phyloP scores from a whole-genome alignment of 441 rosid species.

The Adansonia gregorii region DNA sequence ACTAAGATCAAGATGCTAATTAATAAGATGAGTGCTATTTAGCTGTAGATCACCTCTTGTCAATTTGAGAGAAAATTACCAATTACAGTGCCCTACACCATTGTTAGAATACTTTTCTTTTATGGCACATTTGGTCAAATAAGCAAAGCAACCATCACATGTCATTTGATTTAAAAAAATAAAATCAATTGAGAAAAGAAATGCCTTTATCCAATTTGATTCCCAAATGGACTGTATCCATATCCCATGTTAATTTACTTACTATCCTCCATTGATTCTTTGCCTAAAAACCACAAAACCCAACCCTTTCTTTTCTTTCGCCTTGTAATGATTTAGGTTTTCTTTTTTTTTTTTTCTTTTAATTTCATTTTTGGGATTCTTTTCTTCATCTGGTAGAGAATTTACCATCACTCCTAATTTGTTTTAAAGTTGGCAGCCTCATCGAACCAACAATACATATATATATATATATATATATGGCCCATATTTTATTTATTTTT shows the following conservation, averaged over 20 bases:
- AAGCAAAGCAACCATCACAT: neutral
- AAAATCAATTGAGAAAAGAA: neutral
- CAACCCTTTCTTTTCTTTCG: neutral
- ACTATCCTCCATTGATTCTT: conserved; percentile 19
- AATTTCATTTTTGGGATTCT: conserved; percentile 20
- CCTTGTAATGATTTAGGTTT: neutral
- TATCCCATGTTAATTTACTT: conserved; percentile 2
- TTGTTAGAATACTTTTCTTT: neutral
- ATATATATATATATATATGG: neutral
- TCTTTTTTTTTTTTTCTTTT: neutral
- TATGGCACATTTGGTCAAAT: neutral
- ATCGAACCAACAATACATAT: neutral
- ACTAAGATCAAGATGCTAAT: too few species aligned
- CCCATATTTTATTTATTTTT: neutral
- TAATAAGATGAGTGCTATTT: too few species aligned
- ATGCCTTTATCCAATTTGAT: neutral
- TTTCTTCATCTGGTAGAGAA: conserved; percentile 27
- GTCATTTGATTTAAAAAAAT: neutral
- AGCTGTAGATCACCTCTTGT: too few species aligned
- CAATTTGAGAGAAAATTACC: too few species aligned
- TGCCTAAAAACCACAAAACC: conserved; percentile 15
- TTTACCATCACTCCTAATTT: neutral
- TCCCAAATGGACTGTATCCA: neutral
- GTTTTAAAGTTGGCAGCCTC: neutral
- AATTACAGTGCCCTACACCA: neutral